Evolutionary conservation across 352 stramenopile species (phyloP), one percentile per base, ranked within the genome.

Genomic region (Phytopythium helicoides): DNA sequence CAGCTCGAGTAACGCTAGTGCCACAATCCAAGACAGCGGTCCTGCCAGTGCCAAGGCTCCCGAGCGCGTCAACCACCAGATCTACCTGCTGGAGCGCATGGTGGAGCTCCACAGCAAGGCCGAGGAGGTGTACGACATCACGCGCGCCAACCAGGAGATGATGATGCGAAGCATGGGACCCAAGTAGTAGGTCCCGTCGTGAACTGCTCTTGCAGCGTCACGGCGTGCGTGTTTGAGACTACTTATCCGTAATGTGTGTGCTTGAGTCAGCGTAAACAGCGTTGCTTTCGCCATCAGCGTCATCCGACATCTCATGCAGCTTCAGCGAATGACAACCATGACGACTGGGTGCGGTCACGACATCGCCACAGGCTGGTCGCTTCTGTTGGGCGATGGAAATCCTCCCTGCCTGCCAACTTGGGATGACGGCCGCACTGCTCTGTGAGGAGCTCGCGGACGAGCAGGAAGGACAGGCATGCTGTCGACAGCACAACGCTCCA

Each of bases 141-240:
- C 70, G 16, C 73, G 66, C 23, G 73, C 70, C 11, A 81, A 77
- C 50, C 63, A 71, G 39, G 58, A 74, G 50, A 62, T 78, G 37
- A 79, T 84, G 70, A 66, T 35, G 18, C 41, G 41, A 11, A 47
- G 41, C 22, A 35, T 47, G 22, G 41, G 41, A 19, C 41, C 41
- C 3, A 47, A 47, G 41, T 47, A 35, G 41, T 21, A 15, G 22
- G 19, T 3, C 19, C 18, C 28, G 28, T 33, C 28, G 28, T 9
- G 28, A 33, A 23, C 38, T 10, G 4, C 38, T 45, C 16, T 25
- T 6, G 23, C 25, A 18, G 21, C 38, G 38, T 45, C n/a, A 10
- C 18, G 21, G 10, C 38, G 10, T 45, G 18, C 23, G 18, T 12
- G 18, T 28, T 26, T 45, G 23, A 12, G 38, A 28, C 23, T 25